Base-by-base conservation (phyloP, 2,329 filamentous ascomycete genomes). In the Talaromyces marneffei region DNA sequence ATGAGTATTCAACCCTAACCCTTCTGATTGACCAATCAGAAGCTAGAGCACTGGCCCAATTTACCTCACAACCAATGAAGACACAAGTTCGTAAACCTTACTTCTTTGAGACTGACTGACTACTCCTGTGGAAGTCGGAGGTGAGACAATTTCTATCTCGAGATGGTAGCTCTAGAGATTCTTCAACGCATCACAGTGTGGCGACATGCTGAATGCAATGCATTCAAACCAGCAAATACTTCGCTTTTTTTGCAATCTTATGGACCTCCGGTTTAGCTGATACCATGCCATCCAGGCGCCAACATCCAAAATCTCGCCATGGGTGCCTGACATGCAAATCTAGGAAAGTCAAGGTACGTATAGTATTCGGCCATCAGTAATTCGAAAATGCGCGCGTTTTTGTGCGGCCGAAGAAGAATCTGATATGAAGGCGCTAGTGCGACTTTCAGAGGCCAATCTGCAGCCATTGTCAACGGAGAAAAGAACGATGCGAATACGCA, bases 221-320 rank as follows among this genome's bases (percentile, higher is more conserved):
- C 9, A 33, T 20, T 33, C 10, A 4, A 33, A 10, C 29, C 48
- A 52, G 48, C 10, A 6, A 33, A 7, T n/a, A 31, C 27, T 2
- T 50, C 27, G 27, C 16, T 7, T 10, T 2, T 18, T 12, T 20
- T 5, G 10, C 18, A 33, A 16, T 33, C 12, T 39, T n/a, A 48
- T 18, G 39, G 16, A n/a, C 23, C 14, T 27, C 2, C 5, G 12
- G 4, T 29, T 16, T 4, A 53, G 4, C 14, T 14, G 25, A 23
- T 29, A 44, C 20, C n/a, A 62, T 62, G 60, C 60, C 60, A 23
- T 62, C 60, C n/a, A 55, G 60, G 48, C 60, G 60, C 29, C 50
- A 54, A 23, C 60, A 62, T 55, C 46, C 42, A 46, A 62, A 62
- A 48, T 62, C 60, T 57, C 60, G 60, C 8, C 40, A 62, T 55